Conservation (phyloP, 257 asterid genomes). For the Solanum gracilifrons region DNA sequence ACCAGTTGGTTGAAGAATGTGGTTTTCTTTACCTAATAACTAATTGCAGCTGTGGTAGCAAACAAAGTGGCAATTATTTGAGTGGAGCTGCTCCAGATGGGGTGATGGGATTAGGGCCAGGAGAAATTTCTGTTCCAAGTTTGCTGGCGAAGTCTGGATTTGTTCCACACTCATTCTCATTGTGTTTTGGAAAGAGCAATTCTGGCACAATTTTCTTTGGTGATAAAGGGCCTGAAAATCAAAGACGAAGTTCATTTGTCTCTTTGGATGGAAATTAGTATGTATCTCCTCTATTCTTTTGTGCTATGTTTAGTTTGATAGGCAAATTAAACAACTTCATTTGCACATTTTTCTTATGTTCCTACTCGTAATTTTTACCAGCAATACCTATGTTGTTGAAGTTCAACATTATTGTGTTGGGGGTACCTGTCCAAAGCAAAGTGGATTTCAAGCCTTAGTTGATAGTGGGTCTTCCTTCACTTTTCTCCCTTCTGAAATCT, state of each 20-base stretch:
- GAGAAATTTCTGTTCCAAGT: constrained; percentile 67
- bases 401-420: constrained; percentile 53
- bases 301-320: background rate
- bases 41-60: constrained; percentile 67
- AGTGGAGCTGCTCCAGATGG: constrained; percentile 83
- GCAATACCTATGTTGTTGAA: constrained; percentile 40
- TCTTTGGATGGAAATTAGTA: constrained; percentile 31
- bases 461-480: constrained; percentile 85
- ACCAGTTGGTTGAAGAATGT: background rate
- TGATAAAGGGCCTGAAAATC: constrained; percentile 59
- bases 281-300: constrained; percentile 7
- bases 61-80: constrained; percentile 65
- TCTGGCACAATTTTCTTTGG: constrained; percentile 77
- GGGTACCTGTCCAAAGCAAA: constrained; percentile 36
- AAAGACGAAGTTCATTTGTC: constrained; percentile 45
- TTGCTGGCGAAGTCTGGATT: constrained; percentile 66
- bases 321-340: background rate
- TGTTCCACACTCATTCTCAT: constrained; percentile 60
- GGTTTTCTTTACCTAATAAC: background rate
- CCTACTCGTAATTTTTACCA: constrained; percentile 9
- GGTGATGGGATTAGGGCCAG: constrained; percentile 74
- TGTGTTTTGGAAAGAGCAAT: constrained; percentile 61
- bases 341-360: background rate
- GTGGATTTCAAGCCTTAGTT: constrained; percentile 45
- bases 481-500: constrained; percentile 42